Evolutionary conservation across 345 rosid genomes (phyloP).

Genomic region (Pugionium cornutum): DNA sequence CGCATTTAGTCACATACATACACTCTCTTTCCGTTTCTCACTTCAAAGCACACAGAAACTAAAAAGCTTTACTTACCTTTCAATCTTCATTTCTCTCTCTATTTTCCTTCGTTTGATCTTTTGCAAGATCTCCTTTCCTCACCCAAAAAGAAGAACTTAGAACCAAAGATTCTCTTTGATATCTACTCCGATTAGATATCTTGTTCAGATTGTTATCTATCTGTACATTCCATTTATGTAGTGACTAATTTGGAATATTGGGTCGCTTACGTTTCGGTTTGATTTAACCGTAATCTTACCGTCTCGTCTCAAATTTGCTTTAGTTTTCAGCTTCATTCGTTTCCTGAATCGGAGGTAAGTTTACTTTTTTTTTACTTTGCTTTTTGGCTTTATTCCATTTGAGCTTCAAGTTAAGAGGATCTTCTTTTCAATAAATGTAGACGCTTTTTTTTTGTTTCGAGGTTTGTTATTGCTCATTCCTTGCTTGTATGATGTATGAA

Average conservation of each 20-base stretch:
- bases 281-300: slow-evolving; percentile 16
- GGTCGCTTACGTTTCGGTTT: slow-evolving; percentile 1
- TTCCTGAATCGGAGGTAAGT: slow-evolving; percentile 39
- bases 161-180: not conserved
- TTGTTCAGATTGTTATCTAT: slow-evolving; percentile 9
- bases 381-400: slow-evolving; percentile 27
- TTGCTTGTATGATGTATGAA: too few relatives aligned
- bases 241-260: slow-evolving; percentile 12
- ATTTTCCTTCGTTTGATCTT: slow-evolving; percentile 10
- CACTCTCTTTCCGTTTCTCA: slow-evolving; percentile 31
- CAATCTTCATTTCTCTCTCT: slow-evolving; percentile 25
- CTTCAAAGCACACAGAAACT: slow-evolving; percentile 11
- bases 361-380: not conserved
- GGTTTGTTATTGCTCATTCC: too few relatives aligned
- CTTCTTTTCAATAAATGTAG: not conserved
- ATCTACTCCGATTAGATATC: not conserved
- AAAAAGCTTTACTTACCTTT: slow-evolving; percentile 15
- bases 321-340: slow-evolving; percentile 31
- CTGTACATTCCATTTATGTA: slow-evolving; percentile 25
- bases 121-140: slow-evolving; percentile 26
- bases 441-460: too few relatives aligned
- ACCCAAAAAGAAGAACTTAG: not conserved
- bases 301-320: slow-evolving; percentile 12
- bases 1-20: too few relatives aligned
- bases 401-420: not conserved